These are phyloP conservation scores for Microthlaspi erraticum DNA, from an alignment of 345 rosid species.

Conservation along the genomic window DNA sequence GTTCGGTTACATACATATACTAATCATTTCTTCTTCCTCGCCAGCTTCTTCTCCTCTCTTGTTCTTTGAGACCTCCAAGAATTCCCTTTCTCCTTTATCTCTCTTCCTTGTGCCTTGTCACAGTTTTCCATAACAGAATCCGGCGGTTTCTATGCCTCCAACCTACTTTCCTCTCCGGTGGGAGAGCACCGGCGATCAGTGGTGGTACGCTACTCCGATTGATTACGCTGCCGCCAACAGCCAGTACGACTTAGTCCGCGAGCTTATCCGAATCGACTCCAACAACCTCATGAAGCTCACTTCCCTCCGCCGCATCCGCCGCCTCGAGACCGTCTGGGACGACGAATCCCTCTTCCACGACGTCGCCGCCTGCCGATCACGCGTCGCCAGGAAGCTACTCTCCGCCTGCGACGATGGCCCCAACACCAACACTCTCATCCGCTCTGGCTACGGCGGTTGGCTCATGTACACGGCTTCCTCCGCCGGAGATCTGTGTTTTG, in stretches of 20 bases:
- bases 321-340: conserved; percentile 96
- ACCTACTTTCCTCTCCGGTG: conserved; percentile 85
- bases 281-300: conserved; percentile 93
- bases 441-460: conserved; percentile 91
- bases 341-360: conserved; percentile 71
- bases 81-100: conserved; percentile 17
- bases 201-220: conserved; percentile 98
- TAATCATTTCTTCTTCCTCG: conserved; percentile 4
- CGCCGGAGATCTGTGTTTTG: conserved; percentile 79
- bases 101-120: conserved; percentile 21
- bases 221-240: conserved; percentile 95
- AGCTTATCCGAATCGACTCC: conserved; percentile 79
- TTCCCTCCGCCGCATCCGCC: conserved; percentile 87
- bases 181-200: conserved; percentile 96
- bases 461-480: conserved; percentile 91
- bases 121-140: neutral
- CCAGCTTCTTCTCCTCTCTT: conserved; percentile 7
- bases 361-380: conserved; percentile 69
- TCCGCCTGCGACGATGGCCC: conserved; percentile 60
- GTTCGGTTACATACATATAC: conserved; percentile 25
- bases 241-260: conserved; percentile 85
- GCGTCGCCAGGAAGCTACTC: conserved; percentile 73
- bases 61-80: conserved; percentile 39
- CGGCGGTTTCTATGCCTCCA: conserved; percentile 57
- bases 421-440: conserved; percentile 66